These are phyloP conservation scores for Rhododendron griersonianum DNA, from an alignment of 148 eudicot genomes.

Conservation along the genomic window DNA sequence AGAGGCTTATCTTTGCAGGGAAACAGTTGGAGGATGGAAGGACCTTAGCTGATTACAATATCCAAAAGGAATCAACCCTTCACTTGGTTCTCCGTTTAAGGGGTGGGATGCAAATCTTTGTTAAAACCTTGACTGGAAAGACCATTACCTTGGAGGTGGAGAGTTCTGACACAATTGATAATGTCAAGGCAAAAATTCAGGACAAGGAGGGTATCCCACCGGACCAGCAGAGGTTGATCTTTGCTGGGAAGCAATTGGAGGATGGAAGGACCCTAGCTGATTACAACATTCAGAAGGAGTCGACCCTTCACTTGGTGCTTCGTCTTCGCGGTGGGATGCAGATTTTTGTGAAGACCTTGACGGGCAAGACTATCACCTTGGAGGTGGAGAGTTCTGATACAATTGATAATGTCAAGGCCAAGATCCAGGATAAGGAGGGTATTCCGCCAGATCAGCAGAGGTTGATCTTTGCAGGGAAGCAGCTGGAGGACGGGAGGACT, in stretches of 20 bases:
- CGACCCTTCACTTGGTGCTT: neutral
- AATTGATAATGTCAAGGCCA: neutral
- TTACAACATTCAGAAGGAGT: neutral
- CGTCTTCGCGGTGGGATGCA: neutral
- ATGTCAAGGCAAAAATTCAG: neutral
- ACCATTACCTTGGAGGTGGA: conserved; percentile 3
- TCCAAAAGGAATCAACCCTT: neutral
- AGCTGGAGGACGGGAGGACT: conserved; percentile 1
- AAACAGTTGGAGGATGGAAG: neutral
- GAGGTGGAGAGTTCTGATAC: neutral
- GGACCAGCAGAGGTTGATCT: neutral
- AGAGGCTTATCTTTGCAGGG: neutral
- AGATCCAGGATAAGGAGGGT: neutral
- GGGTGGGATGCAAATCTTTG: neutral
- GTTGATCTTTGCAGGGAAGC: neutral
- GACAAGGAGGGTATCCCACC: neutral
- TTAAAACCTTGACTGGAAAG: conserved; percentile 1
- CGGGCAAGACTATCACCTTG: neutral
- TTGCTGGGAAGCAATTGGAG: neutral
- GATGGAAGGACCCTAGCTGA: neutral
- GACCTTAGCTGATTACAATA: neutral
- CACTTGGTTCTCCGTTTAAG: neutral
- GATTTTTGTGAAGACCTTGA: neutral
- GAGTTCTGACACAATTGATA: neutral
- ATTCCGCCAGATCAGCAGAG: neutral